Evolutionary conservation across 2,329 filamentous ascomycete genomes (phyloP).

Genomic region (Trichothecium sympodiale): DNA sequence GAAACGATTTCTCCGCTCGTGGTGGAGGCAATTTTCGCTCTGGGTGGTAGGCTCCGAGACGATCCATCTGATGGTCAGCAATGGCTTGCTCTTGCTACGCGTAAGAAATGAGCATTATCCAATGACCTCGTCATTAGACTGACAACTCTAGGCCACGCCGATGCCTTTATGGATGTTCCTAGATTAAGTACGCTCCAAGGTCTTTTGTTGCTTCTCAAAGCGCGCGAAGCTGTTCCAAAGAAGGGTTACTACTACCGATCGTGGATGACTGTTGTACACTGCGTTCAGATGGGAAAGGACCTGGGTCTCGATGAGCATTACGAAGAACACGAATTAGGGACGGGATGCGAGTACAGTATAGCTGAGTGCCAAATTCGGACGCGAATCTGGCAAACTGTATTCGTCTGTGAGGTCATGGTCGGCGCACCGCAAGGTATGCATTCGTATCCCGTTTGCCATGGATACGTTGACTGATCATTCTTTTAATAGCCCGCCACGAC

Average conservation of each 20-base stretch:
- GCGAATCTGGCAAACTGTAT: conserved; percentile 80
- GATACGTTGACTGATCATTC: conserved; percentile 6
- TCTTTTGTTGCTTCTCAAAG: conserved; percentile 77
- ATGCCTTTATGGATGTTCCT: conserved; percentile 88
- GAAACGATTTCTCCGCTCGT: conserved; percentile 82
- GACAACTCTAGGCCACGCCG: conserved; percentile 58
- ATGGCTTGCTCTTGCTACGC: conserved; percentile 83
- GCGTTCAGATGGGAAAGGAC: conserved; percentile 88
- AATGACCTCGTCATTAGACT: not conserved
- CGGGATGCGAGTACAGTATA: conserved; percentile 54
- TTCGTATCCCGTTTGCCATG: not conserved
- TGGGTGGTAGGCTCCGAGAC: conserved; percentile 72
- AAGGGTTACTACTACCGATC: conserved; percentile 94
- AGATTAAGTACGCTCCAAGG: conserved; percentile 87
- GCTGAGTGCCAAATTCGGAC: conserved; percentile 77
- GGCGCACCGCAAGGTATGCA: conserved; percentile 75
- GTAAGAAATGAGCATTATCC: no score
- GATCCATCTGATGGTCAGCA: conserved; percentile 77
- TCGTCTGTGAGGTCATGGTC: conserved; percentile 83
- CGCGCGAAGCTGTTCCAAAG: conserved; percentile 82
- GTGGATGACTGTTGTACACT: conserved; percentile 91
- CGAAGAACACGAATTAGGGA: conserved; percentile 63
- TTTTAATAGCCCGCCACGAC: conserved; percentile 58
- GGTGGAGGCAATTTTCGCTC: conserved; percentile 83
- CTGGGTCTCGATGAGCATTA: conserved; percentile 81